These are phyloP conservation scores for Backusella australiensis DNA, from an alignment of 192 early-diverging fungal species.

Conservation along the genomic window DNA sequence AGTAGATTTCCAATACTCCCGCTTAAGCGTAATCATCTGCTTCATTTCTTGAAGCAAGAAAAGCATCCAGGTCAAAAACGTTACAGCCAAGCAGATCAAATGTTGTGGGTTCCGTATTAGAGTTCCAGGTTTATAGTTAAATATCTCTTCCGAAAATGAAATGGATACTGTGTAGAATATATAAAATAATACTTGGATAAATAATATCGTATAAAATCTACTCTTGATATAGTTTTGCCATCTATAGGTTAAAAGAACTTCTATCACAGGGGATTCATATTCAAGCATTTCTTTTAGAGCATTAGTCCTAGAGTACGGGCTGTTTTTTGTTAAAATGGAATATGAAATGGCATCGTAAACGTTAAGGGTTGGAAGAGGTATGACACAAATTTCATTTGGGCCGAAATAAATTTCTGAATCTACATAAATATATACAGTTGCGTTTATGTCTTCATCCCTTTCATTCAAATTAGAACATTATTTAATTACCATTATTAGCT, in stretches of 20 bases:
- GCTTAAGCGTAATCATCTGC: neutral
- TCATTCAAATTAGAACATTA: neutral
- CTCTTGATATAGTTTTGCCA: neutral
- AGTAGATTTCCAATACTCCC: neutral
- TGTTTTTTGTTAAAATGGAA: neutral
- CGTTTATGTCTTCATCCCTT: neutral
- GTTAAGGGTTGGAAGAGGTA: neutral
- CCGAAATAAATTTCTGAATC: neutral
- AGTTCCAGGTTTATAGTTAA: neutral
- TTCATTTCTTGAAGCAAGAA: neutral
- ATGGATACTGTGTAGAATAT: neutral
- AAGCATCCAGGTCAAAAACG: neutral
- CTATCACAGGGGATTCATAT: neutral
- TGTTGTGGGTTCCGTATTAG: neutral
- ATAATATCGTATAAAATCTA: neutral
- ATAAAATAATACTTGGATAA: constrained; percentile 4
- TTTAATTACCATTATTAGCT: neutral
- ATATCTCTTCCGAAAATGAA: neutral
- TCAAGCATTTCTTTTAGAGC: neutral
- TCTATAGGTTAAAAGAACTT: constrained; percentile 13
- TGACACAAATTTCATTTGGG: neutral
- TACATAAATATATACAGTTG: neutral
- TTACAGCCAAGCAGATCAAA: neutral
- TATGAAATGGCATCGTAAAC: neutral
- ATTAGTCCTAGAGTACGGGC: neutral